A percentile compares a stretch with the other conserved stretches of the same genome.
Conservation (phyloP, 371 early-diverging fungal genomes). For the Batrachochytrium dendrobatidis region DNA sequence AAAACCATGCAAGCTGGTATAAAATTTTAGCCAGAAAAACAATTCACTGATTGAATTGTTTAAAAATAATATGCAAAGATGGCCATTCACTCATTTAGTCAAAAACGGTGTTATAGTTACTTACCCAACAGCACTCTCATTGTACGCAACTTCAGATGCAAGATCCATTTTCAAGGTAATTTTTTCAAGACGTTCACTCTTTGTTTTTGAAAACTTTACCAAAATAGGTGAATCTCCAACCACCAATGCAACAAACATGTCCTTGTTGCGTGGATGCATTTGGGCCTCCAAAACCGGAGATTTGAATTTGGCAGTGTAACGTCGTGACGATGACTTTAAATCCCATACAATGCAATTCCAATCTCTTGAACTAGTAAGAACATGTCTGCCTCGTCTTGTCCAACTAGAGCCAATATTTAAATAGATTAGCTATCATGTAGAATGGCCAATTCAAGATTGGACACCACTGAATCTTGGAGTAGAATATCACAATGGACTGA, state of each 20-base stretch:
- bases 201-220: conserved; percentile 11
- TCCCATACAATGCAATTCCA: conserved; percentile 90
- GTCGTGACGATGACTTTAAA: conserved; percentile 46
- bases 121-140: too few species aligned
- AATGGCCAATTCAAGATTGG: not conserved
- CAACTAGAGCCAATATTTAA: conserved; percentile 19
- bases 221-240: conserved; percentile 26
- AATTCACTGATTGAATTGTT: too few species aligned
- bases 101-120: too few species aligned
- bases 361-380: conserved; percentile 39
- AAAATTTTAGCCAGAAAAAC: too few species aligned
- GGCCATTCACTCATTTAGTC: too few species aligned
- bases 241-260: conserved; percentile 33
- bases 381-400: conserved; percentile 18
- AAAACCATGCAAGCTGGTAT: too few species aligned
- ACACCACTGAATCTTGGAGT: not conserved
- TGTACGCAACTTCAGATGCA: too few species aligned
- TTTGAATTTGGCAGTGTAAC: conserved; percentile 54
- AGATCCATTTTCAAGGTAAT: too few species aligned
- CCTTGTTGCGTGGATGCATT: conserved; percentile 52
- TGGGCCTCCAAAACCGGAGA: conserved; percentile 57
- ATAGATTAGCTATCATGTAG: not conserved
- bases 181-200: too few species aligned
- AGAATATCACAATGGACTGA: not conserved
- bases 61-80: too few species aligned